phyloP scores from a whole-genome alignment of 129 eudicot genomes.

The Flaveria bidentis region DNA sequence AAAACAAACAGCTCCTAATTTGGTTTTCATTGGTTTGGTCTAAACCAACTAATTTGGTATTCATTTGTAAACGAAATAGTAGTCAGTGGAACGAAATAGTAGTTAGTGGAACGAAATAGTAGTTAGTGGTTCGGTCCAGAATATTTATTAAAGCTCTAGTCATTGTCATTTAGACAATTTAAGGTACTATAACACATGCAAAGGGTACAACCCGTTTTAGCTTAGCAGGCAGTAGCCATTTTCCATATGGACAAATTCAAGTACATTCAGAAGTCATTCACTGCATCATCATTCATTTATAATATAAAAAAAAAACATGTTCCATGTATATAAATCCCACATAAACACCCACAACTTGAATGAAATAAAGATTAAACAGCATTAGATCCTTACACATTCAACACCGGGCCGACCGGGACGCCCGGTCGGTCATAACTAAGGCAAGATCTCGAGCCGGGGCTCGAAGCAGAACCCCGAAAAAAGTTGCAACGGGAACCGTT shows the following conservation, averaged over 20 bases:
- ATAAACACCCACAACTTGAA: constrained; percentile 30
- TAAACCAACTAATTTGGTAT: no score
- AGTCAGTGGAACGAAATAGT: no score
- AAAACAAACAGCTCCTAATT: no score
- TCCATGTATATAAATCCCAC: constrained; percentile 16
- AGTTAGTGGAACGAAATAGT: no score
- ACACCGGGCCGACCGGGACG: not conserved
- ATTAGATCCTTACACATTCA: constrained; percentile 10
- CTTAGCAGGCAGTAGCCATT: not conserved
- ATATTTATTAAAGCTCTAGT: not conserved
- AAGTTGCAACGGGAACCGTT: constrained; percentile 93
- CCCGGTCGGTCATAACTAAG: constrained; percentile 28
- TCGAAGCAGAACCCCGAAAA: constrained; percentile 97
- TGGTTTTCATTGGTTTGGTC: no score
- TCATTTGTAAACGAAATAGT: no score
- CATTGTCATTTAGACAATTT: not conserved
- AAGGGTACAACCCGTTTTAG: constrained; percentile 26
- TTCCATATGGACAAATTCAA: not conserved
- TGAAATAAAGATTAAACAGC: not conserved
- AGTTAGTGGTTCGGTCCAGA: no score
- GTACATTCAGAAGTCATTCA: not conserved
- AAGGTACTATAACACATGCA: constrained; percentile 16
- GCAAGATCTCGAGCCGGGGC: constrained; percentile 78
- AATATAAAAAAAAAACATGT: not conserved
- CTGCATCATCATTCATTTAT: not conserved